Conservation (phyloP, 169 alveolate species). For the Plasmodium relictum region DNA sequence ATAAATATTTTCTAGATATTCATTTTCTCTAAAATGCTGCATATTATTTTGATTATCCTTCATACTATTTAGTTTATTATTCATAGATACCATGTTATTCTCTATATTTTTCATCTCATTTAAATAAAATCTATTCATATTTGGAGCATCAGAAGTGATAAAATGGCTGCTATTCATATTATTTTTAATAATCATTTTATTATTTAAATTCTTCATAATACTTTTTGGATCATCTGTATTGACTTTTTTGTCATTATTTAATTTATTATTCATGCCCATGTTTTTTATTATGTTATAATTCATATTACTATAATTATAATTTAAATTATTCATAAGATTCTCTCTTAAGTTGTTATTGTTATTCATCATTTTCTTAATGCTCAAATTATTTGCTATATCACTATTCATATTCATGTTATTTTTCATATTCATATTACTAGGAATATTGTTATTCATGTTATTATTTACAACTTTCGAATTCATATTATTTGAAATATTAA, state of each 20-base stretch:
- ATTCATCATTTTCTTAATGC: conserved; percentile 10
- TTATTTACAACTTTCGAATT: background rate
- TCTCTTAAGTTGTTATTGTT: conserved; percentile 34
- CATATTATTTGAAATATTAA: background rate
- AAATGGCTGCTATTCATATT: conserved; percentile 39
- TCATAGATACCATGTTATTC: conserved; percentile 18
- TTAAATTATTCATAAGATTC: conserved; percentile 45
- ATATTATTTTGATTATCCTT: conserved; percentile 37
- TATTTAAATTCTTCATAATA: conserved; percentile 8
- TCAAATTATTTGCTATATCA: conserved; percentile 17
- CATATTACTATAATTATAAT: conserved; percentile 52
- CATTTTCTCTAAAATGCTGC: conserved; percentile 43
- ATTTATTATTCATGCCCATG: conserved; percentile 36
- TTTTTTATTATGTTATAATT: conserved; percentile 50
- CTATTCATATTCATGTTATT: background rate
- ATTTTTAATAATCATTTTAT: conserved; percentile 31
- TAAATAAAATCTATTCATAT: conserved; percentile 26
- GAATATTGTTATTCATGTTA: conserved; percentile 1
- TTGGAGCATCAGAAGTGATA: conserved; percentile 20
- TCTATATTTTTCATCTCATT: conserved; percentile 63
- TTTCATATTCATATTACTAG: conserved; percentile 18
- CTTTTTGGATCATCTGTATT: conserved; percentile 22
- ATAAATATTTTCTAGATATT: conserved; percentile 50
- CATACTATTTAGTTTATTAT: conserved; percentile 34
- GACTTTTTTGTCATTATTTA: conserved; percentile 12